Base-by-base conservation (phyloP, 768 basidiomycete species). In the Podaxis rugospora region DNA sequence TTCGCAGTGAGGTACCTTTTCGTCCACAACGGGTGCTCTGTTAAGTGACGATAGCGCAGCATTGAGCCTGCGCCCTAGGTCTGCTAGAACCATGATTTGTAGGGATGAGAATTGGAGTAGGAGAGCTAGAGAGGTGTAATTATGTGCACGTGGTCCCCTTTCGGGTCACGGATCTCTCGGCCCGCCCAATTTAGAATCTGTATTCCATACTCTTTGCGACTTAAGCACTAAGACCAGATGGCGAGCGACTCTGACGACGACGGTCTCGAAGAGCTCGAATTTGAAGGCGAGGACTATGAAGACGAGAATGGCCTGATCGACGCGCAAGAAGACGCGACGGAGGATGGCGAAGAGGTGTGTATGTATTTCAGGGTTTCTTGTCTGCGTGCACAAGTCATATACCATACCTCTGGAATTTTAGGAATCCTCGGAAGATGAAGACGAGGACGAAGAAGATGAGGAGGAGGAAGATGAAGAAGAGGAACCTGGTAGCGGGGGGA, bases 21-120 rank as follows among this genome's bases (percentile, higher is more conserved):
- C 96, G 69, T 98, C 95, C 47, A 98, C 84, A 55, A 96, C 80
- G 0, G 94, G 82, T 3, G 89, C 89, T 66, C 89, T 85, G 67
- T 89, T 92, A 62, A 98, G 86, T 37, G 95, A 92, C 14, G 90
- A 89, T 55, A 99, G 83, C 53, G 97, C 96, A 61, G 90, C 87
- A 75, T 97, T 97, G 74, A 99, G 90, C 69, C 88, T 90, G 64
- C 91, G 85, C 63, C 96, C 97, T 59, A 99, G 81, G 80, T 98
- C 97, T 66, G 92, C 90, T 68, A 99, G 82, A 71, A 99, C 97
- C 97, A 98, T 97, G 68, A 65, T 76, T n/a, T 71, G 66, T 70
- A 67, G 67, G 49, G 62, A 59, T 49, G 57, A 64, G 63, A 65
- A 25, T 27, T n/a, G 44, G 50, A 23, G 52, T 14, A 13, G 25